Percentiles rank a stretch among this genome's conserved stretches.
These are phyloP conservation scores for Kwoniella sp. DNA, from an alignment of 768 basidiomycete genomes.

Conservation along the genomic window DNA sequence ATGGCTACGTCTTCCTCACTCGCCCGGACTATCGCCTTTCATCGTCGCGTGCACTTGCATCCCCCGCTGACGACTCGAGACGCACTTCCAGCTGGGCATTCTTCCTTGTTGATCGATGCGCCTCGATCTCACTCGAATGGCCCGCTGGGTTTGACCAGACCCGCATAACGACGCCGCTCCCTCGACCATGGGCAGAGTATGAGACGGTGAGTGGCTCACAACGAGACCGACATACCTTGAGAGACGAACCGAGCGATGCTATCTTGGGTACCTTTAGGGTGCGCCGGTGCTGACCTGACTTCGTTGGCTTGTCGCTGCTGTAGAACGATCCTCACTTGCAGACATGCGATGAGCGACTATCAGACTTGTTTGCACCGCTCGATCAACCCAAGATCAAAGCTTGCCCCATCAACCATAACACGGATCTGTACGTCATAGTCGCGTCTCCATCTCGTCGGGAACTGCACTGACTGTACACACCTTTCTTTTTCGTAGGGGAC, in stretches of 20 bases:
- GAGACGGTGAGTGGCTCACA: constrained; percentile 20
- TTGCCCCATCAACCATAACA: constrained; percentile 5
- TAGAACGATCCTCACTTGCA: constrained; percentile 18
- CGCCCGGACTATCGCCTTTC: no score
- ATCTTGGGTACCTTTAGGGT: neutral
- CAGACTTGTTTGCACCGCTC: neutral
- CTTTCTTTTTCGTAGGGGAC: constrained; percentile 6
- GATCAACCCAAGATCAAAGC: neutral
- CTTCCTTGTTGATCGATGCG: constrained; percentile 34
- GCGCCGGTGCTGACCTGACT: constrained; percentile 3
- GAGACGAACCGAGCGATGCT: no score
- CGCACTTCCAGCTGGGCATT: constrained; percentile 26
- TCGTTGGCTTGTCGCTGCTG: no score
- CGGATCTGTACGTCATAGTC: constrained; percentile 7
- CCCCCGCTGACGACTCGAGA: no score
- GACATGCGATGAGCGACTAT: constrained; percentile 15
- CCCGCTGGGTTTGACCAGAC: constrained; percentile 18
- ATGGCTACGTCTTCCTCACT: no score
- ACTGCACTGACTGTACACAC: neutral
- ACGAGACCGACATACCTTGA: no score
- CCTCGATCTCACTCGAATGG: constrained; percentile 20
- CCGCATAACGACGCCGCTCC: constrained; percentile 27
- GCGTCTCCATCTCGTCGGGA: neutral
- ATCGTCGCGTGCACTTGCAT: no score
- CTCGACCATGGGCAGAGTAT: constrained; percentile 31